Evolutionary conservation across 192 early-diverging fungal genomes (phyloP).

Genomic region (Coemansia sp.): DNA sequence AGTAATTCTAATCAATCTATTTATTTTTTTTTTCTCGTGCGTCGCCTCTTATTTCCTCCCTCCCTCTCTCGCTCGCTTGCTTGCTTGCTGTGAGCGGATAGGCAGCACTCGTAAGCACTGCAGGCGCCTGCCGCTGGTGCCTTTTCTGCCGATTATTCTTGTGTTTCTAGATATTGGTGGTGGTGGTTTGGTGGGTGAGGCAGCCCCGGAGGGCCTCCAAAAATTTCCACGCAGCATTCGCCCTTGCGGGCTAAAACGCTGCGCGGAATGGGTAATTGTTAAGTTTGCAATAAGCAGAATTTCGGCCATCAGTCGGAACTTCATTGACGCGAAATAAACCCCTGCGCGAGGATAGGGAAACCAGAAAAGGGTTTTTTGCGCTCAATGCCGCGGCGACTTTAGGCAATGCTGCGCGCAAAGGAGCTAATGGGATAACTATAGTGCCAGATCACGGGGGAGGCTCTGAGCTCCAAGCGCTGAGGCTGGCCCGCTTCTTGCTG

Average conservation of each 20-base stretch:
- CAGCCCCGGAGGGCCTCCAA: conserved; percentile 43
- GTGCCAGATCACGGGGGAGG: not conserved
- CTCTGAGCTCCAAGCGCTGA: too few species aligned
- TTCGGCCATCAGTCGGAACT: conserved; percentile 52
- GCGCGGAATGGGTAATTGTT: conserved; percentile 34
- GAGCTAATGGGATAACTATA: not conserved
- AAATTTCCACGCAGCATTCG: conserved; percentile 47
- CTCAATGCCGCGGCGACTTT: not conserved
- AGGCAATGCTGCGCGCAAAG: not conserved
- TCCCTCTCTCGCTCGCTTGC: too few species aligned
- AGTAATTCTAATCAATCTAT: conserved; percentile 5
- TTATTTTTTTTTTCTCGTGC: not conserved
- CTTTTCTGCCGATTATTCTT: not conserved
- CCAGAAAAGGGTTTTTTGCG: conserved; percentile 3
- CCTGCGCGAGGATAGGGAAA: conserved; percentile 48
- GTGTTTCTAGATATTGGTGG: not conserved
- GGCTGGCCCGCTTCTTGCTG: too few species aligned
- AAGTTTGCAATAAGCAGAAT: conserved; percentile 54
- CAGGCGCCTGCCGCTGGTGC: not conserved
- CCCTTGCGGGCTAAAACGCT: conserved; percentile 14
- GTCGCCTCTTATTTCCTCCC: conserved; percentile 8
- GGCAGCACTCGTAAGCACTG: not conserved
- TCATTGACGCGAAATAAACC: conserved; percentile 51
- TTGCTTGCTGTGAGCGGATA: not conserved
- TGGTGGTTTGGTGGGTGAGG: not conserved